These are phyloP conservation scores for Phytophthora vignae DNA, from an alignment of 352 stramenopile genomes.

Conservation along the genomic window DNA sequence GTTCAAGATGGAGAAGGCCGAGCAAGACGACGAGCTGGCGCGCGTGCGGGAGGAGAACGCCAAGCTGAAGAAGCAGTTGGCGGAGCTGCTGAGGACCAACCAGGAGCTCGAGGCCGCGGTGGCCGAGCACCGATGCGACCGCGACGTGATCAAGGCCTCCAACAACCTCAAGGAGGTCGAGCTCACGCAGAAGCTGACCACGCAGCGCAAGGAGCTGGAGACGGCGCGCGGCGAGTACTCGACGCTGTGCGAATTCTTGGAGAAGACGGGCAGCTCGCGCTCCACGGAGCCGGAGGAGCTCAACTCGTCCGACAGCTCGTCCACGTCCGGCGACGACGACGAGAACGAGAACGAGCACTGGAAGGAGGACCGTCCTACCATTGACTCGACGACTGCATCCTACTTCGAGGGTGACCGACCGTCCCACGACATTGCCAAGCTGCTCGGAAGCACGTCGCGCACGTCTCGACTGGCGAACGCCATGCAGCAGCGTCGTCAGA, in stretches of 20 bases:
- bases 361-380: slow-evolving; percentile 44
- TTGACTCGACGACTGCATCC: slow-evolving; percentile 33
- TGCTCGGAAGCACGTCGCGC: slow-evolving; percentile 41
- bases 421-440: slow-evolving; percentile 53
- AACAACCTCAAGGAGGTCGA: slow-evolving; percentile 66
- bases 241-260: slow-evolving; percentile 54
- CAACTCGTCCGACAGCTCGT: slow-evolving; percentile 46
- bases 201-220: slow-evolving; percentile 60
- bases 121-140: slow-evolving; percentile 62
- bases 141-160: slow-evolving; percentile 63
- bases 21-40: slow-evolving; percentile 43
- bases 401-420: slow-evolving; percentile 56
- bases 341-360: slow-evolving; percentile 28
- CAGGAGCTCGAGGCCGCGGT: slow-evolving; percentile 66
- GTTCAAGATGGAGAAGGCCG: slow-evolving; percentile 4
- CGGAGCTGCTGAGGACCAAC: slow-evolving; percentile 67
- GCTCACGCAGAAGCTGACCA: slow-evolving; percentile 62
- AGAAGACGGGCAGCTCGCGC: slow-evolving; percentile 57
- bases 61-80: slow-evolving; percentile 60
- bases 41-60: slow-evolving; percentile 64
- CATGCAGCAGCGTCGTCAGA: slow-evolving; percentile 46
- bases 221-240: slow-evolving; percentile 50
- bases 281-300: slow-evolving; percentile 58
- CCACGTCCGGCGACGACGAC: slow-evolving; percentile 44
- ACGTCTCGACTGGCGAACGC: slow-evolving; percentile 37